These are phyloP conservation scores for Pelargonium fulgidum DNA, from an alignment of 441 rosid species.

Conservation along the genomic window DNA sequence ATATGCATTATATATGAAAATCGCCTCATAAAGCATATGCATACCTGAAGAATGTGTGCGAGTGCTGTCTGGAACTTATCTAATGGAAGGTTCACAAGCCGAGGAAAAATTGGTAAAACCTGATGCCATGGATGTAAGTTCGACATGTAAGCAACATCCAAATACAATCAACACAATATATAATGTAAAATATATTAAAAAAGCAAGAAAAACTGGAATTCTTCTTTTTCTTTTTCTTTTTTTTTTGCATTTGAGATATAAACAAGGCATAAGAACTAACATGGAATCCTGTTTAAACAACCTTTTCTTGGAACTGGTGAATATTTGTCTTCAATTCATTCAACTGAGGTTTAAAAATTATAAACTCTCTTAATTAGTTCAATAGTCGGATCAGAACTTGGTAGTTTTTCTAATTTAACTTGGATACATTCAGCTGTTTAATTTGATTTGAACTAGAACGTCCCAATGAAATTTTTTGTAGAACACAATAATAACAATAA, in stretches of 20 bases:
- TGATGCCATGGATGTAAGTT: conserved; percentile 27
- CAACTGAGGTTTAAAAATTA: no score
- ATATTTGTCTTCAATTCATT: not conserved
- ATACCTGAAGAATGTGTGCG: conserved; percentile 96
- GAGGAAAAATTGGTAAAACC: conserved; percentile 97
- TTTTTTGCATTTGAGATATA: not conserved
- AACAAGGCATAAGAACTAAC: not conserved
- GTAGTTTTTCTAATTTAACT: conserved; percentile 3
- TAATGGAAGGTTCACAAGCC: conserved; percentile 78
- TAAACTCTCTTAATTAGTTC: not conserved
- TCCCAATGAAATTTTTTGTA: not conserved
- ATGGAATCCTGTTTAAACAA: not conserved
- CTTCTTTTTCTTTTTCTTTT: no score
- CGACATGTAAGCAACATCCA: conserved; percentile 13
- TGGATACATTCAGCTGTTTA: not conserved
- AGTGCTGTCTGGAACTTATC: conserved; percentile 98
- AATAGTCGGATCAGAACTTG: not conserved
- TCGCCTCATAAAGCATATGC: conserved; percentile 17
- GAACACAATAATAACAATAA: not conserved
- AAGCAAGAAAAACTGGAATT: not conserved
- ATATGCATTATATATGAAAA: not conserved
- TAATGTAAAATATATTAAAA: not conserved
- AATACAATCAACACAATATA: not conserved
- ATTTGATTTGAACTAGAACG: not conserved
- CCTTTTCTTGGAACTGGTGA: not conserved